Percentiles rank a stretch among this genome's conserved stretches.
These are phyloP conservation scores for Beauveria brongniartii DNA, from an alignment of 2,329 filamentous ascomycete genomes.

Conservation along the genomic window DNA sequence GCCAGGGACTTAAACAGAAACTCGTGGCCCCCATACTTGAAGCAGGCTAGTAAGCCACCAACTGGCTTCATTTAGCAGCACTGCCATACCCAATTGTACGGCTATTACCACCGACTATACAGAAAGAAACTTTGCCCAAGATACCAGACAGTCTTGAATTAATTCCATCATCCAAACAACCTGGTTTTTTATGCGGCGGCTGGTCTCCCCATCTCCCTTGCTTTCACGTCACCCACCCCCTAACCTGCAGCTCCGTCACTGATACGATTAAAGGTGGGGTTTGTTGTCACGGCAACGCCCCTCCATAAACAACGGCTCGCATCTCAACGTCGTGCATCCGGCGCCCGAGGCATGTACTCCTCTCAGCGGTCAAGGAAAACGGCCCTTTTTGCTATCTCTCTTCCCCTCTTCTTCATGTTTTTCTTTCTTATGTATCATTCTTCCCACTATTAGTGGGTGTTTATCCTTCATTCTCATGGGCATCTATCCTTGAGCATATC, in stretches of 20 bases:
- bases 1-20: too few relatives aligned
- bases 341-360: not conserved
- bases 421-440: conserved; percentile 3
- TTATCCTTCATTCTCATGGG: not conserved
- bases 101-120: too few relatives aligned
- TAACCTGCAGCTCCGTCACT: not conserved
- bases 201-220: not conserved
- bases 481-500: not conserved
- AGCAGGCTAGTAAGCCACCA: too few relatives aligned
- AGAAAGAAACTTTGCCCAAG: not conserved
- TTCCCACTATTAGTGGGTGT: not conserved
- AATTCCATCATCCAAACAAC: not conserved
- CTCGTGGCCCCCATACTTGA: too few relatives aligned
- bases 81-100: too few relatives aligned
- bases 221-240: conserved; percentile 1
- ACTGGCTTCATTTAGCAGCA: too few relatives aligned
- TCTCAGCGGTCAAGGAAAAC: not conserved
- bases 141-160: not conserved
- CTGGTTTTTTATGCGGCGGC: not conserved
- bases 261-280: not conserved
- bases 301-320: conserved; percentile 15
- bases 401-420: not conserved
- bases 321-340: not conserved
- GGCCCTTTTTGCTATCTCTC: not conserved
- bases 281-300: conserved; percentile 16